These are phyloP conservation scores for Torrubiella hemipterigena DNA, from an alignment of 2,329 filamentous ascomycete genomes.

Conservation along the genomic window DNA sequence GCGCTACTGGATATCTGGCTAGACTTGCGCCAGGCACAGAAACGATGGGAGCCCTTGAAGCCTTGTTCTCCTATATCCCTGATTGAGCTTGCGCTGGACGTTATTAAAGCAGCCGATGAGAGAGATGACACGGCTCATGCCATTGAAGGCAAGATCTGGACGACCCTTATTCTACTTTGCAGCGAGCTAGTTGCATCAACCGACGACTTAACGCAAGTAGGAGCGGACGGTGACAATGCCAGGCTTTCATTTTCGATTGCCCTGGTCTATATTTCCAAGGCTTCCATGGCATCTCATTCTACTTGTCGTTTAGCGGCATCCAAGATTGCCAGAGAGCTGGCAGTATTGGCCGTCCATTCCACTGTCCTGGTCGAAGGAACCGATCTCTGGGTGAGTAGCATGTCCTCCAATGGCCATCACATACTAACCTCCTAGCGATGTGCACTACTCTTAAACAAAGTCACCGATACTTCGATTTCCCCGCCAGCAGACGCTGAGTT, in stretches of 20 bases:
- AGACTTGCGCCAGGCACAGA: conserved; percentile 27
- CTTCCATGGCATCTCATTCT: conserved; percentile 17
- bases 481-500: conserved; percentile 1
- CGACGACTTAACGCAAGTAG: conserved; percentile 16
- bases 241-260: conserved; percentile 24
- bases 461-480: not conserved
- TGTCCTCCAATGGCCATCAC: too few relatives aligned
- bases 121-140: conserved; percentile 9
- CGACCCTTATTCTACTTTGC: conserved; percentile 28
- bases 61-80: conserved; percentile 20
- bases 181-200: conserved; percentile 24
- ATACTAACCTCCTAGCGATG: conserved; percentile 3
- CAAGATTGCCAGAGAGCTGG: conserved; percentile 29
- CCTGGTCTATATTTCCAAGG: conserved; percentile 24
- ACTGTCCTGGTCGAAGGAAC: conserved; percentile 18
- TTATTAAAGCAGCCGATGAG: conserved; percentile 14
- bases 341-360: conserved; percentile 20
- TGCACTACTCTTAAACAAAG: conserved; percentile 3
- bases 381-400: conserved; percentile 30
- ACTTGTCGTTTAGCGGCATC: conserved; percentile 28
- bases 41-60: conserved; percentile 20
- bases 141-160: conserved; percentile 23
- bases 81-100: conserved; percentile 23
- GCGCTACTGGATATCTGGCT: conserved; percentile 40
- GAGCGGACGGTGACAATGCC: conserved; percentile 14